phyloP scores from a whole-genome alignment of 2,329 filamentous ascomycete species.

The Cercospora sesami region DNA sequence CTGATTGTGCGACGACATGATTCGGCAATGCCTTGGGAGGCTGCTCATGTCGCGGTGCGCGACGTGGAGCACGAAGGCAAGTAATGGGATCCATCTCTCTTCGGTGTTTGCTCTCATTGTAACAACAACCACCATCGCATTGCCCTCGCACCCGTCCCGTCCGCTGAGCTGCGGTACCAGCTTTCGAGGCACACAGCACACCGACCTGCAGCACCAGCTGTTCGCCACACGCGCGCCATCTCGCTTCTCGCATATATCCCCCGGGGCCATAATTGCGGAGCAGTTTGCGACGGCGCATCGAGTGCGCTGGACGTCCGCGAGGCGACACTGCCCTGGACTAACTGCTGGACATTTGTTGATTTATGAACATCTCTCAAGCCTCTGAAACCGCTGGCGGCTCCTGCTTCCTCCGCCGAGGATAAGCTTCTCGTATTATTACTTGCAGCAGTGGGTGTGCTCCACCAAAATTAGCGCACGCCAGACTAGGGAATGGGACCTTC shows the following conservation, averaged over 20 bases:
- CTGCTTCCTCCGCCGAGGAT: constrained; percentile 4
- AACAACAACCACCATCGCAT: neutral
- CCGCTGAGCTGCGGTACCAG: neutral
- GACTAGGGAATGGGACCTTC: constrained; percentile 10
- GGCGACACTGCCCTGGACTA: neutral
- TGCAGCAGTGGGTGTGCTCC: constrained; percentile 16
- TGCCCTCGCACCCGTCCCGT: neutral
- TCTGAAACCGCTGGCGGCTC: neutral
- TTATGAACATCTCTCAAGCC: neutral
- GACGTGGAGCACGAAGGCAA: neutral
- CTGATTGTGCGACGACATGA: neutral
- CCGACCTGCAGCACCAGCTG: neutral
- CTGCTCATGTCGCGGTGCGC: neutral
- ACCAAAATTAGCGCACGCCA: constrained; percentile 11
- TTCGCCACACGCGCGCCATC: neutral
- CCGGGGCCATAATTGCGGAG: neutral
- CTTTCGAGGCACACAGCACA: neutral
- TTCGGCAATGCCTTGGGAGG: neutral
- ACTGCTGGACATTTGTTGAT: neutral
- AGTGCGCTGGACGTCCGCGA: neutral
- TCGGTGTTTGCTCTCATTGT: neutral
- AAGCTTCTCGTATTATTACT: constrained; percentile 22
- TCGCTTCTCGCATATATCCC: neutral
- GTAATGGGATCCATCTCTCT: neutral
- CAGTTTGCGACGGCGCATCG: neutral